These are phyloP conservation scores for Nepenthes alata DNA, from an alignment of 179 eudicot species.

Conservation along the genomic window DNA sequence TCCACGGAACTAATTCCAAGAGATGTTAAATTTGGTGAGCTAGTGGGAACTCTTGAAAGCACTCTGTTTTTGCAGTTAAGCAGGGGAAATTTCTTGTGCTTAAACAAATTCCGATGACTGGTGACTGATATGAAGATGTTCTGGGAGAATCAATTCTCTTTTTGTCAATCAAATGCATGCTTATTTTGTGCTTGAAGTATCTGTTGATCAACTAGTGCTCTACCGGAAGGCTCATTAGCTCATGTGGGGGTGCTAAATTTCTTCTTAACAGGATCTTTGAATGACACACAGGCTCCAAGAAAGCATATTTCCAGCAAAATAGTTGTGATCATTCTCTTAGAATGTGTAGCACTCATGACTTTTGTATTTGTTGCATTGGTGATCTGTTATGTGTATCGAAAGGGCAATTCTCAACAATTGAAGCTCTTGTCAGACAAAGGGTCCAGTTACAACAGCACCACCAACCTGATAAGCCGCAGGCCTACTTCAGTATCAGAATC, in stretches of 20 bases:
- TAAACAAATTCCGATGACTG: no score
- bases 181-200: constrained; percentile 1
- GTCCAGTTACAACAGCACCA: constrained; percentile 48
- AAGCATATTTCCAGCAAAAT: constrained; percentile 35
- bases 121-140: no score
- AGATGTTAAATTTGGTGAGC: not conserved
- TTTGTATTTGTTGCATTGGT: constrained; percentile 40
- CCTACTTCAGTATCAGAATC: constrained; percentile 25
- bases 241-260: not conserved
- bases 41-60: not conserved
- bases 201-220: not conserved
- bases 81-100: no score
- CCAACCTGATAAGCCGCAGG: constrained; percentile 49
- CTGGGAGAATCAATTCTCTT: no score
- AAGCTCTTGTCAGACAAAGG: constrained; percentile 40
- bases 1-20: not conserved
- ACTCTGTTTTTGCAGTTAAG: no score
- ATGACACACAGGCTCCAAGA: constrained; percentile 23
- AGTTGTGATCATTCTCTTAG: constrained; percentile 39
- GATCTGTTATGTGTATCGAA: constrained; percentile 34
- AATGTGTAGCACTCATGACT: constrained; percentile 42
- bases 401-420: constrained; percentile 28
- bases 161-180: not conserved
- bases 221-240: not conserved
- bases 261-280: constrained; percentile 38